phyloP scores from a whole-genome alignment of 441 rosid species.

The Aquilaria agallochum region DNA sequence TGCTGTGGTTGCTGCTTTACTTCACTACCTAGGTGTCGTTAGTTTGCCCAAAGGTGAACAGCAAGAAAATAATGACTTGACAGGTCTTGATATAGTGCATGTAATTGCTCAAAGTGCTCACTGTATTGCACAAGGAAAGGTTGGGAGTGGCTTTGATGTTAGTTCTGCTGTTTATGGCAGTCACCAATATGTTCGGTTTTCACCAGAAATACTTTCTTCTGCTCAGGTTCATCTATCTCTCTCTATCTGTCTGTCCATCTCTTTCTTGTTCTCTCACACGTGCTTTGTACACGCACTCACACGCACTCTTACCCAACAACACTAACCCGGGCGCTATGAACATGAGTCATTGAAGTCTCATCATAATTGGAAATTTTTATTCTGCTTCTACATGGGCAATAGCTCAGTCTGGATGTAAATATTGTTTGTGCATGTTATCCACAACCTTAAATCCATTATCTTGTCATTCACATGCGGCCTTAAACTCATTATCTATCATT shows the following conservation, averaged over 20 bases:
- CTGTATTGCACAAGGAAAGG: slow-evolving; percentile 97
- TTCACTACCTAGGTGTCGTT: slow-evolving; percentile 85
- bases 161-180: slow-evolving; percentile 98
- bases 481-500: too few species aligned
- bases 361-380: too few species aligned
- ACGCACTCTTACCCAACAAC: too few species aligned
- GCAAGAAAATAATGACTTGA: slow-evolving; percentile 27
- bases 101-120: slow-evolving; percentile 92
- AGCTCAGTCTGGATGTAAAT: too few species aligned
- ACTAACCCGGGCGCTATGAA: too few species aligned
- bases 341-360: too few species aligned
- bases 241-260: neutral
- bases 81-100: slow-evolving; percentile 69
- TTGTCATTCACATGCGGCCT: too few species aligned
- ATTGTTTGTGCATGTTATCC: too few species aligned
- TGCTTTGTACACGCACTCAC: too few species aligned
- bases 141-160: slow-evolving; percentile 99
- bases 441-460: too few species aligned
- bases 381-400: too few species aligned
- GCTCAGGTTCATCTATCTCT: slow-evolving; percentile 58
- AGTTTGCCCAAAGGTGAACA: slow-evolving; percentile 33
- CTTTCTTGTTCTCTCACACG: neutral
- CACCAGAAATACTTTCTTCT: slow-evolving; percentile 81
- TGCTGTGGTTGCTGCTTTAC: slow-evolving; percentile 89
- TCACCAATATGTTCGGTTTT: slow-evolving; percentile 91